Conservation (phyloP, 2,329 filamentous ascomycete genomes). For the Penicillium brasilianum region DNA sequence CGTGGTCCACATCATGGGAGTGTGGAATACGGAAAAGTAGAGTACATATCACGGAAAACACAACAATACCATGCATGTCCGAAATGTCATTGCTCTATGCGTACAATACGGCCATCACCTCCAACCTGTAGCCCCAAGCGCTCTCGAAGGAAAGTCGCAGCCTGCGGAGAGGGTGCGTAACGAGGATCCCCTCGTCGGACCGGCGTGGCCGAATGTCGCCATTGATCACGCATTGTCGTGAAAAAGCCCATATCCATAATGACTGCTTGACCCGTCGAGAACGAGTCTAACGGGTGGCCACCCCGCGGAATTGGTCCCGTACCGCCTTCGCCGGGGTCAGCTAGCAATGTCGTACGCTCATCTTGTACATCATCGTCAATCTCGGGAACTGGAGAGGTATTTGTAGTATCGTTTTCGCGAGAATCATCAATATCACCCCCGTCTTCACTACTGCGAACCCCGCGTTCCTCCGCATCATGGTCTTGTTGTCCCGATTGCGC, state of each 20-base stretch:
- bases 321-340: conserved; percentile 39
- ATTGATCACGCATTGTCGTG: conserved; percentile 46
- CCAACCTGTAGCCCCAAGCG: conserved; percentile 47
- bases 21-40: conserved; percentile 10
- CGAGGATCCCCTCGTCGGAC: conserved; percentile 25
- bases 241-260: conserved; percentile 46
- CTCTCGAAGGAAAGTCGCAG: conserved; percentile 44
- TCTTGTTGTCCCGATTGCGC: conserved; percentile 50
- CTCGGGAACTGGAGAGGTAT: conserved; percentile 22
- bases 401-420: conserved; percentile 20
- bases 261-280: conserved; percentile 43
- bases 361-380: conserved; percentile 30
- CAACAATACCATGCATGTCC: background rate
- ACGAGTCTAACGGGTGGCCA: conserved; percentile 46
- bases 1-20: background rate
- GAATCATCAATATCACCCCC: conserved; percentile 50
- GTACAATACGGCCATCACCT: conserved; percentile 40
- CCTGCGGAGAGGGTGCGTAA: conserved; percentile 40
- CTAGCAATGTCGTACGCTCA: conserved; percentile 41
- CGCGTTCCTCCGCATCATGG: conserved; percentile 65
- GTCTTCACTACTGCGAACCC: conserved; percentile 48
- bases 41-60: conserved; percentile 12
- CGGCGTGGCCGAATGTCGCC: conserved; percentile 37
- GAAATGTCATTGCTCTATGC: conserved; percentile 32
- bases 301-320: conserved; percentile 27